phyloP scores from a whole-genome alignment of 495 filamentous ascomycete genomes.

The Daldinia loculata region DNA sequence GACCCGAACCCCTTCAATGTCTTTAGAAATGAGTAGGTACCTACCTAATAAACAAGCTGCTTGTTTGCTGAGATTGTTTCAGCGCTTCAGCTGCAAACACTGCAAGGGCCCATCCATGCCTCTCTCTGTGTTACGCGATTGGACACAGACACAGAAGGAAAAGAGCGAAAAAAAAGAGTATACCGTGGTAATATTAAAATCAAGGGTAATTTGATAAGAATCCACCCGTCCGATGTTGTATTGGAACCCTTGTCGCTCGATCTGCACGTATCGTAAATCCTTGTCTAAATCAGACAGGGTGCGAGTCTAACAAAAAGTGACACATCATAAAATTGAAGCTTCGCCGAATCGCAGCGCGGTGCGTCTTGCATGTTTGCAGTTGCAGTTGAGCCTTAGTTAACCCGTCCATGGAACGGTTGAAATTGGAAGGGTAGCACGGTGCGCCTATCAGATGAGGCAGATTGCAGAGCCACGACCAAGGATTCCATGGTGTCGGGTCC shows the following conservation, averaged over 20 bases:
- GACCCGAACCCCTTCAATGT: slow-evolving; percentile 32
- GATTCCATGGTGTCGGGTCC: slow-evolving; percentile 45
- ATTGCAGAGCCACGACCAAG: background rate
- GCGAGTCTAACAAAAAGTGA: slow-evolving; percentile 38
- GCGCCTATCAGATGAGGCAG: slow-evolving; percentile 19
- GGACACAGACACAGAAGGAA: background rate
- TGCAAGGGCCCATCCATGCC: slow-evolving; percentile 23
- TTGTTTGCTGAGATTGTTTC: slow-evolving; percentile 41
- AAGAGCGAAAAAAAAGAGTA: background rate
- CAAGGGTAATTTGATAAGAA: slow-evolving; percentile 13
- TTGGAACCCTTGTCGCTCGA: slow-evolving; percentile 25
- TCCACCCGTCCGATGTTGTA: slow-evolving; percentile 3
- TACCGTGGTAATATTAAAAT: background rate
- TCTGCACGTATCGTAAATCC: slow-evolving; percentile 18
- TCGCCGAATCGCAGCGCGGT: slow-evolving; percentile 12
- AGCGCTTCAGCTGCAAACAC: slow-evolving; percentile 38
- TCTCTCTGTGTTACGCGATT: slow-evolving; percentile 33
- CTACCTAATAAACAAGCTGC: slow-evolving; percentile 27
- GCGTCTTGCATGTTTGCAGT: slow-evolving; percentile 35
- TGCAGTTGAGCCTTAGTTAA: slow-evolving; percentile 20
- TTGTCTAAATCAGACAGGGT: slow-evolving; percentile 32
- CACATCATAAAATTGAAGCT: slow-evolving; percentile 31
- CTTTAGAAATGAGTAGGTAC: slow-evolving; percentile 31
- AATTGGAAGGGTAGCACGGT: slow-evolving; percentile 14
- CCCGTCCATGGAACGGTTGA: slow-evolving; percentile 8